These are phyloP conservation scores for Serendipita sp. DNA, from an alignment of 768 basidiomycete species.

Conservation along the genomic window DNA sequence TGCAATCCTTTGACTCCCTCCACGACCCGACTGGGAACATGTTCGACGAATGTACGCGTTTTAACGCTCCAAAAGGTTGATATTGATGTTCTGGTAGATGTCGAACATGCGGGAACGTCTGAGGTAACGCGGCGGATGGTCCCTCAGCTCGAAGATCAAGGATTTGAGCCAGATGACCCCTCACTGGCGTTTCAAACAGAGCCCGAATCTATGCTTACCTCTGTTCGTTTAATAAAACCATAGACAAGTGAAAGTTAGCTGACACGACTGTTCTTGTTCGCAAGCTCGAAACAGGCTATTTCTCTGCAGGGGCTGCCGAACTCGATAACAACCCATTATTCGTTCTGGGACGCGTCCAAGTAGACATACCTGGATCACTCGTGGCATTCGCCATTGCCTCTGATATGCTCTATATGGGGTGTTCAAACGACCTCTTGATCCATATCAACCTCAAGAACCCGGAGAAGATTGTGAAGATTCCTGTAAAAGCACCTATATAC, in stretches of 20 bases:
- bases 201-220: conserved; percentile 25
- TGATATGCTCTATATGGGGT: conserved; percentile 72
- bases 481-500: conserved; percentile 53
- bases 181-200: conserved; percentile 32
- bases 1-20: neutral
- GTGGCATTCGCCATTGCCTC: conserved; percentile 70
- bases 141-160: conserved; percentile 63
- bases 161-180: conserved; percentile 62
- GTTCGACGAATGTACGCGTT: conserved; percentile 12
- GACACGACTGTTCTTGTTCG: neutral
- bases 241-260: neutral
- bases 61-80: neutral
- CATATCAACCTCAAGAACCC: conserved; percentile 81
- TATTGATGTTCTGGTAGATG: conserved; percentile 34
- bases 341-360: conserved; percentile 79
- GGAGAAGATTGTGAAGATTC: conserved; percentile 71
- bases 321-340: conserved; percentile 36
- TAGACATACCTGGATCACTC: conserved; percentile 70
- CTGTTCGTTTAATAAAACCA: neutral
- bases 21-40: neutral
- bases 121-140: conserved; percentile 24
- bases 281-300: conserved; percentile 23
- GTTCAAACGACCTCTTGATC: conserved; percentile 57
- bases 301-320: conserved; percentile 21
- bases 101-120: conserved; percentile 61